These are phyloP conservation scores for Leccinellum rugosiceps DNA, from an alignment of 768 basidiomycete genomes.

Conservation along the genomic window DNA sequence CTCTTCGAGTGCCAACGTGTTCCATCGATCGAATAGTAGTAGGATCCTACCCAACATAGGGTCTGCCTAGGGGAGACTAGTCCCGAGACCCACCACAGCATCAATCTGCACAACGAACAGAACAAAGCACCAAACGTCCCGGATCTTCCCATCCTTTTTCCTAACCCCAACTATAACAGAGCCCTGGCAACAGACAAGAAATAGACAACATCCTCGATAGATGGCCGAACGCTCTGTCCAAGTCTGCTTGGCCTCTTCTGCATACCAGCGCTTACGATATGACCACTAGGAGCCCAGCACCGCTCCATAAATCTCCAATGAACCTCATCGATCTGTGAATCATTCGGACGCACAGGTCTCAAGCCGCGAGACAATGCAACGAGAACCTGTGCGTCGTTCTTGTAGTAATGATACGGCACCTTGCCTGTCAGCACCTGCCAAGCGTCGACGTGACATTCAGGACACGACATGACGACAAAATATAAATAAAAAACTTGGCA, in stretches of 20 bases:
- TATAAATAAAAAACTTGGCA: neutral
- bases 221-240: slow-evolving; percentile 6
- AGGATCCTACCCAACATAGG: too few species aligned
- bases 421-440: slow-evolving; percentile 27
- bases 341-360: slow-evolving; percentile 7
- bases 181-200: slow-evolving; percentile 14
- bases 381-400: slow-evolving; percentile 23
- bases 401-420: slow-evolving; percentile 23
- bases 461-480: neutral
- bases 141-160: neutral
- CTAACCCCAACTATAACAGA: neutral
- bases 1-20: too few species aligned
- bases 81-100: too few species aligned
- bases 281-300: slow-evolving; percentile 27
- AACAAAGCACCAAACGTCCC: neutral
- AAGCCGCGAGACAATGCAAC: slow-evolving; percentile 14
- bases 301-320: slow-evolving; percentile 20
- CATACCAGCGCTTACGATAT: neutral
- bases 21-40: too few species aligned
- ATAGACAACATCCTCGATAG: slow-evolving; percentile 13
- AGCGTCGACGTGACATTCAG: neutral
- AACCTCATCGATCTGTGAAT: neutral
- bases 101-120: slow-evolving; percentile 9
- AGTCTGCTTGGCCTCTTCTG: neutral
- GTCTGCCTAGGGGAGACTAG: too few species aligned